Evolutionary conservation across 2,329 filamentous ascomycete species (phyloP), one percentile per base, ranked within the genome.

Genomic region (Metarhizium humberi): DNA sequence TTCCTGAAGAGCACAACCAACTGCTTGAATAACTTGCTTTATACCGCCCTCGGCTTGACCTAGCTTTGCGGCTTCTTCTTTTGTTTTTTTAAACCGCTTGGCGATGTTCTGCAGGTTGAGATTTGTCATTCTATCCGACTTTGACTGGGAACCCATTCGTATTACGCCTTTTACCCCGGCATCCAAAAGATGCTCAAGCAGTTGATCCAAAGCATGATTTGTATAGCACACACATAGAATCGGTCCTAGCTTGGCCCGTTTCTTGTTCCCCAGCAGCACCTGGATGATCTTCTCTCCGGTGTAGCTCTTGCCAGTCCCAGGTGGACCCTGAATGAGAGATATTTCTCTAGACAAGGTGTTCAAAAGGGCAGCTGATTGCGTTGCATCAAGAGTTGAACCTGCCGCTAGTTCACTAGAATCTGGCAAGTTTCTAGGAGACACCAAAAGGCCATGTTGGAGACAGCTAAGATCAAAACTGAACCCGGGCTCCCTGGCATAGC

Each of bases 231-330:
- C 75, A 58, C 71, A 76, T 10, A 80, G 66, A 11, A 82, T 75
- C 0, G 79, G 79, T 0, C 79, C 78, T 0, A 82, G 60, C 0
- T 65, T 54, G 0, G 73, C 70, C 7, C 61, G 58, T 0, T 45
- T 36, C 51, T 73, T 74, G 59, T 76, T 75, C 13, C 64, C 63
- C 3, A 86, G 62, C 6, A 86, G 63, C 0, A 76, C 73, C 57
- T 78, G 78, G 56, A 86, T 77, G n/a, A 88, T 64, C 47, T 78
- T 73, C 2, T 82, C 74, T 3, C 84, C 85, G 0, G 78, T 74
- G 59, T 78, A 87, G 4, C 75, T 79, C 63, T 89, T 89, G 0
- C 86, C 86, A 0, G 86, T 89, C 0, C 86, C 86, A 0, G 86
- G 86, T 0, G 86, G 86, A 0, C 86, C 86, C 69, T 89, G 85